Conservation (phyloP, 371 early-diverging fungal species). For the Sporodiniella umbellata region DNA sequence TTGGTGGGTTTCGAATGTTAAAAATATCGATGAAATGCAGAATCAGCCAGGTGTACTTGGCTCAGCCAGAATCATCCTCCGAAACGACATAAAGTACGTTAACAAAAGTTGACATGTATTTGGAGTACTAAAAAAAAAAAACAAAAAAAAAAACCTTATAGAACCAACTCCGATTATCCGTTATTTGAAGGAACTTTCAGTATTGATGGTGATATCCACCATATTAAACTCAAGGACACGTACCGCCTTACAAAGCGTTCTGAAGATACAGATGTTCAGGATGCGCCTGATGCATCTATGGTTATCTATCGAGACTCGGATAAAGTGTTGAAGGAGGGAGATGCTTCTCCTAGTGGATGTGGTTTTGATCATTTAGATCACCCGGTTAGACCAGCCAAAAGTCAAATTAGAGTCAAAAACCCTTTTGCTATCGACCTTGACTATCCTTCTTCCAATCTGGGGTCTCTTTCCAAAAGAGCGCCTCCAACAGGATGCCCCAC, state of each 20-base stretch:
- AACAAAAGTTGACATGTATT: too few species aligned
- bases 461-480: constrained; percentile 30
- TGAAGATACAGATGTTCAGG: constrained; percentile 51
- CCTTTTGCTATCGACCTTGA: constrained; percentile 3
- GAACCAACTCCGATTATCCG: constrained; percentile 38
- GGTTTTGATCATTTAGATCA: constrained; percentile 28
- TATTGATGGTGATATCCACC: constrained; percentile 55
- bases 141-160: too few species aligned
- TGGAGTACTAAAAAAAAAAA: constrained; percentile 1
- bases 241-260: constrained; percentile 59
- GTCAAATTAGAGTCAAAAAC: constrained; percentile 1
- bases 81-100: constrained; percentile 49
- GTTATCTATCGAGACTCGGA: constrained; percentile 75
- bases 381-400: background rate
- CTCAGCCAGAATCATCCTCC: constrained; percentile 71
- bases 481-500: constrained; percentile 38
- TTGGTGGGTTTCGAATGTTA: constrained; percentile 37
- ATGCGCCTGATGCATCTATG: constrained; percentile 24
- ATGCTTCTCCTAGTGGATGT: constrained; percentile 13
- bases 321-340: constrained; percentile 8
- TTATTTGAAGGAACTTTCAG: constrained; percentile 68
- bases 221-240: constrained; percentile 56
- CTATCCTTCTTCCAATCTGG: constrained; percentile 1
- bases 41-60: constrained; percentile 45
- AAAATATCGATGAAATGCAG: constrained; percentile 27